Base-by-base conservation (phyloP, 192 early-diverging fungal genomes). In the Dispira simplex region DNA sequence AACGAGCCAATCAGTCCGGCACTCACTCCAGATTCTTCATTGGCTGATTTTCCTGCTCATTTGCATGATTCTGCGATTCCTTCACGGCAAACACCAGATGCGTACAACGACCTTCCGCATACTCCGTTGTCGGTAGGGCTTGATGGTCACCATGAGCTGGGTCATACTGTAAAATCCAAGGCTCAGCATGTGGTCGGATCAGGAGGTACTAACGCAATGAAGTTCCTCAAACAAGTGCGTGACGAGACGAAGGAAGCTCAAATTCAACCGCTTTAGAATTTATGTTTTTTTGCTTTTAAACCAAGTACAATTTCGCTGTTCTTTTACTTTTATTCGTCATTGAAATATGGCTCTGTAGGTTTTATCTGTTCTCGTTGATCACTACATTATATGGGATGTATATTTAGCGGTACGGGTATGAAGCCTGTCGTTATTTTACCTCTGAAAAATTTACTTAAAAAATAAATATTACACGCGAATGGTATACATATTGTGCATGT, bases 181-280 rank as follows among this genome's bases (percentile, higher is more conserved):
- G 1, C 32, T 39, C 32, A 39, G 32, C 32, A 85, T 28, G 81
- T 88, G 11, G 79, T 84, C 16, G 89, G 89, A 25, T 89, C 90
- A 0, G 89, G 89, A 9, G 90, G 89, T 21, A 91, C 89, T 0
- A 86, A 96, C 67, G 74, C 95, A 16, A 91, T 96, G 43, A 89
- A 92, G 44, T 98, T 98, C 75, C 73, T 98, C 67, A 91, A 90
- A 69, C 92, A 95, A 69, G 84, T 82, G 12, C 76, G 89, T 16
- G 82, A 91, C 62, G 92, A 95, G 66, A 95, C 92, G 0, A 68
- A 66, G 0, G 79, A 85, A 49, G 79, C 83, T 47, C 65, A 45
- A 25, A 16, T 62, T 32, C 46, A 27, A 8, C 48, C 21, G 48
- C 1, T 51, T 1, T 51, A 23, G 16, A 1, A 4, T 8, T 20